Percentiles rank a stretch among this genome's conserved stretches.
Conservation (phyloP, 305 asterid genomes). For the Fraxinus floribunda region DNA sequence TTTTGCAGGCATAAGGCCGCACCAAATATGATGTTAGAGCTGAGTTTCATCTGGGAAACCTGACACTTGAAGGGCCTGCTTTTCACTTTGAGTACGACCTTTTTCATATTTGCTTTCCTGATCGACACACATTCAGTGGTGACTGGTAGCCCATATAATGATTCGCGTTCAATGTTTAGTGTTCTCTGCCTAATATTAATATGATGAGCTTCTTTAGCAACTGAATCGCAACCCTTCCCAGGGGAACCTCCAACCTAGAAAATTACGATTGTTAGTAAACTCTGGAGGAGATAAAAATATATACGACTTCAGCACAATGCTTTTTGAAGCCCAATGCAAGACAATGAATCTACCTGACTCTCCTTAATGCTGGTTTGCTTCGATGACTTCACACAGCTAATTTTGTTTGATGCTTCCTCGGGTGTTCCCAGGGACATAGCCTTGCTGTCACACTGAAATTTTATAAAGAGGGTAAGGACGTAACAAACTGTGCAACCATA, state of each 20-base stretch:
- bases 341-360: conserved; percentile 34
- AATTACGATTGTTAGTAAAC: not conserved
- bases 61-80: conserved; percentile 52
- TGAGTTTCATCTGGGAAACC: conserved; percentile 39
- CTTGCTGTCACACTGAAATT: conserved; percentile 27
- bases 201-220: conserved; percentile 10
- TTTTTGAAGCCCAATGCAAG: not conserved
- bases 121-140: conserved; percentile 7
- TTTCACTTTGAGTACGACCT: conserved; percentile 33
- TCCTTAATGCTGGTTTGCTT: conserved; percentile 21
- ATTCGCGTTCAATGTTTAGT: conserved; percentile 1
- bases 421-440: conserved; percentile 10
- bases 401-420: conserved; percentile 26
- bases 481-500: not conserved
- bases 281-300: not conserved
- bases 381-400: conserved; percentile 5
- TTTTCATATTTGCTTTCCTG: conserved; percentile 25
- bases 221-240: conserved; percentile 19
- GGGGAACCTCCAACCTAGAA: conserved; percentile 41
- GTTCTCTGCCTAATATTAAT: conserved; percentile 19
- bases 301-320: not conserved
- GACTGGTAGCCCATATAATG: conserved; percentile 18
- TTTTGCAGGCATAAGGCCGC: conserved; percentile 41
- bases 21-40: conserved; percentile 65
- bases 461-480: not conserved